Evolutionary conservation across 106 monocot species (phyloP), one percentile per base, ranked within the genome.

Genomic region (Acanthochlamys bracteata): DNA sequence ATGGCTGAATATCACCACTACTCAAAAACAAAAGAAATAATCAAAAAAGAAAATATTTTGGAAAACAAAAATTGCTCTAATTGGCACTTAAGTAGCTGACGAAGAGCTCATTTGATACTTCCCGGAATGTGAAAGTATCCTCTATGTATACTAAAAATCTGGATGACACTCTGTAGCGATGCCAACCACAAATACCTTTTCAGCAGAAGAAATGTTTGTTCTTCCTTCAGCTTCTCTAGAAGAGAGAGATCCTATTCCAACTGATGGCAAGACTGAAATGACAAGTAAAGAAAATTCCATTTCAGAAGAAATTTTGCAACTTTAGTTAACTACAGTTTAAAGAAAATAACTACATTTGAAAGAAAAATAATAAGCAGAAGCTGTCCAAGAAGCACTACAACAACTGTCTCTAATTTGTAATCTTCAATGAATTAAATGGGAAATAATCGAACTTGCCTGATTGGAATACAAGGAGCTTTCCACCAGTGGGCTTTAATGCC

Each of bases 401-500:
- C 33, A 33, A n/a, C 6, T 33, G 4, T 33, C 33, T 33, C 4
- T 33, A 33, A 33, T 33, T 33, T 3, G 33, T 33, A 33, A 33
- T 33, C 33, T 33, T 33, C 33, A 33, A 33, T 49, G 1, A 17
- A 49, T 14, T 14, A 49, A 49, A 49, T 11, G 21, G 20, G 20
- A 21, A 55, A 20, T 7, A 26, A 25, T 60, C 23, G 17, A 4
- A 53, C 69, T 75, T 79, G 75, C 96, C 96, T 78, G 96, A 90
- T 42, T 98, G 96, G 78, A 98, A 98, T 25, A 98, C 88, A 72
- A 98, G 83, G 65, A 98, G 91, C 62, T 90, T 98, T 70, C 96
- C 96, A 46, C 96, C 96, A 9, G 91, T 91, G 10, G 96, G 78
- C 67, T 98, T 98, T 78, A 98, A 69, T 33, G 91, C 88, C 67